These are phyloP conservation scores for Lepiota venenata DNA, from an alignment of 768 basidiomycete species.

Conservation along the genomic window DNA sequence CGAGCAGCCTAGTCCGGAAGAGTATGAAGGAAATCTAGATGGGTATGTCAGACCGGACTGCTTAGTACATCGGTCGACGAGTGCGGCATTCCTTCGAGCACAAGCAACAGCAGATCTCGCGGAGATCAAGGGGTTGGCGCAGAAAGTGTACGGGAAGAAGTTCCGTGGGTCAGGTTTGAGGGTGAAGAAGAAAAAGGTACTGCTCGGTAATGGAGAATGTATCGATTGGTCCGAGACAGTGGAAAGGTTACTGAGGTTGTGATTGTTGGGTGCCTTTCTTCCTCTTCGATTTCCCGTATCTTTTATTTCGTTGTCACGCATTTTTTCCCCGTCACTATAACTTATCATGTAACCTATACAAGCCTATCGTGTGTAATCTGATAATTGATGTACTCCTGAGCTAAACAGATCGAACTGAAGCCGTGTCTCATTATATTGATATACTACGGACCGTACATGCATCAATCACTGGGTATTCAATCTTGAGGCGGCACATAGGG, in stretches of 20 bases:
- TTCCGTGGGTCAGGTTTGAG: slow-evolving; percentile 27
- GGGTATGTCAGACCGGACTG: slow-evolving; percentile 60
- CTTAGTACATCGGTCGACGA: slow-evolving; percentile 59
- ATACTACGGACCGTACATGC: neutral
- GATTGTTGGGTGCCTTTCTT: neutral
- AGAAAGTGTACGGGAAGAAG: slow-evolving; percentile 43
- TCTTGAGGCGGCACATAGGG: slow-evolving; percentile 66
- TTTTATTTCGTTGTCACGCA: neutral
- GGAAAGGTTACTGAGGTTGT: slow-evolving; percentile 25
- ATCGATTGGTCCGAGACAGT: slow-evolving; percentile 41
- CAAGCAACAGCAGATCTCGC: slow-evolving; percentile 72
- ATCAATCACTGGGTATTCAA: slow-evolving; percentile 14
- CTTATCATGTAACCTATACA: slow-evolving; percentile 2
- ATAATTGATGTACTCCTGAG: neutral
- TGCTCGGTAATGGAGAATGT: slow-evolving; percentile 38
- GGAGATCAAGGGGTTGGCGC: slow-evolving; percentile 68
- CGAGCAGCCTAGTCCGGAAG: neutral
- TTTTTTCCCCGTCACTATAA: neutral
- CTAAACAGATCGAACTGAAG: neutral
- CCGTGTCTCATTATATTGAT: neutral
- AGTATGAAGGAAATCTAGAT: slow-evolving; percentile 31
- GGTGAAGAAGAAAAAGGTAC: slow-evolving; percentile 18
- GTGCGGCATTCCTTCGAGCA: slow-evolving; percentile 67
- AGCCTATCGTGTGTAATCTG: neutral
- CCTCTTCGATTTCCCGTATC: neutral